Evolutionary conservation across 768 basidiomycete species (phyloP).

Genomic region (Tulasnella sp.): DNA sequence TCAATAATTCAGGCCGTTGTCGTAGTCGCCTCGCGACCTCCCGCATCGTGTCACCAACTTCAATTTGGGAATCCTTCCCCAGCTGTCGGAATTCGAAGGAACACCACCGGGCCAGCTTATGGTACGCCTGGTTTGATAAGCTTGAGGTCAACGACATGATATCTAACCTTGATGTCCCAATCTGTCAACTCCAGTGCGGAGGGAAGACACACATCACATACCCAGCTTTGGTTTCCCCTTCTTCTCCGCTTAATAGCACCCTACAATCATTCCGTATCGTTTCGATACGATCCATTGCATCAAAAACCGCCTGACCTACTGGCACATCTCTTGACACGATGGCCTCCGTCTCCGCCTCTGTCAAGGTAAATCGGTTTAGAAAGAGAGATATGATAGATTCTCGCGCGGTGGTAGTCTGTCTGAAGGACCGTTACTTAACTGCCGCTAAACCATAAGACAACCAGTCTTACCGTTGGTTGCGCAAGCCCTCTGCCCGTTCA

Average conservation of each 20-base stretch:
- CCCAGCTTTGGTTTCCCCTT: conserved; percentile 67
- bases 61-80: conserved; percentile 58
- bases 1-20: conserved; percentile 62
- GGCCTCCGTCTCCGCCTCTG: conserved; percentile 53
- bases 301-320: conserved; percentile 62
- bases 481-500: conserved; percentile 67
- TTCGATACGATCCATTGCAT: conserved; percentile 77
- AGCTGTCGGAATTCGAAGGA: conserved; percentile 73
- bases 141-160: conserved; percentile 75
- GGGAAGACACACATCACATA: conserved; percentile 25
- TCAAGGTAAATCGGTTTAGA: conserved; percentile 74
- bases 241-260: conserved; percentile 75
- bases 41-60: conserved; percentile 50
- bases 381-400: conserved; percentile 68
- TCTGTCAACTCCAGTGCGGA: not conserved
- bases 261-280: conserved; percentile 73
- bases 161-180: conserved; percentile 46
- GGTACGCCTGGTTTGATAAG: conserved; percentile 78
- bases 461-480: conserved; percentile 48
- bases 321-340: conserved; percentile 69
- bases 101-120: conserved; percentile 79
- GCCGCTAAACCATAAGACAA: conserved; percentile 18
- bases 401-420: conserved; percentile 56
- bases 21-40: conserved; percentile 66
- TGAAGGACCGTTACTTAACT: conserved; percentile 23